These are phyloP conservation scores for Luffa aegyptiaca DNA, from an alignment of 306 rosid genomes.

Conservation along the genomic window DNA sequence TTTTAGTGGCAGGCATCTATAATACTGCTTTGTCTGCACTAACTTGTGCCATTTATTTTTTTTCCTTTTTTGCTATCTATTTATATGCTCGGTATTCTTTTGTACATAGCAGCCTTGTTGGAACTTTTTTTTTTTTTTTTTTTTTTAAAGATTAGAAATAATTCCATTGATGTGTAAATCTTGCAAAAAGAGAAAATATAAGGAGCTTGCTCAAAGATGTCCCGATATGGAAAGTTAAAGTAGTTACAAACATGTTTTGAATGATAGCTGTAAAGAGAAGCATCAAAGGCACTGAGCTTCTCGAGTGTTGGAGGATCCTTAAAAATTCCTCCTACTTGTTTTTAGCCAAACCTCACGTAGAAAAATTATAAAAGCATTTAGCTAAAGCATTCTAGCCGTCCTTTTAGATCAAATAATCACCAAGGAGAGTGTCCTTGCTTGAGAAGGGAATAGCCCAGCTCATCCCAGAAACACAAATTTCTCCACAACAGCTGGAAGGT, in stretches of 20 bases:
- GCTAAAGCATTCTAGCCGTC: background rate
- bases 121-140: background rate
- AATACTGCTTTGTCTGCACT: background rate
- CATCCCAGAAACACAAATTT: background rate
- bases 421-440: background rate
- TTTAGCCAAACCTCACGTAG: background rate
- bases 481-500: background rate
- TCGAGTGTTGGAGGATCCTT: background rate
- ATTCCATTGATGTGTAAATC: background rate
- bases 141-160: background rate
- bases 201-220: background rate
- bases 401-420: background rate
- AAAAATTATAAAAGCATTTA: background rate
- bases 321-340: background rate
- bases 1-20: background rate
- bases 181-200: background rate
- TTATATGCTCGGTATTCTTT: background rate
- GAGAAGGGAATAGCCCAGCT: background rate
- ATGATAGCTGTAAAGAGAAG: background rate
- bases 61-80: background rate
- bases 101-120: background rate
- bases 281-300: background rate
- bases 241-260: background rate
- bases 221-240: background rate
- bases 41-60: background rate